These are phyloP conservation scores for Medicago lupulina DNA, from an alignment of 306 rosid species.

Conservation along the genomic window DNA sequence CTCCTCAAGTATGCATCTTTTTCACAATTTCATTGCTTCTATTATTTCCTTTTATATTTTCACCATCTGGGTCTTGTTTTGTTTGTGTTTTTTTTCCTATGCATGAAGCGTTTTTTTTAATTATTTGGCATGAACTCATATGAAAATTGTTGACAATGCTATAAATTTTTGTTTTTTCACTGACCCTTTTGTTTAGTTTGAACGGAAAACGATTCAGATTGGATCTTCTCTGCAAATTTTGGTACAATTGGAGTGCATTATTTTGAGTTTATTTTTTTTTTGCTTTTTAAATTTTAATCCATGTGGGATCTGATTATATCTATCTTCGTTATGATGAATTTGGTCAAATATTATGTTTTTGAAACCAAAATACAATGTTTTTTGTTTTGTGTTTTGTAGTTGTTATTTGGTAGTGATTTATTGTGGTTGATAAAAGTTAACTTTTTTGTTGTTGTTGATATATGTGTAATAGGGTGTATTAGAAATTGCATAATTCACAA, in stretches of 20 bases:
- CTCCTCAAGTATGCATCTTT: conserved; percentile 36
- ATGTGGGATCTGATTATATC: conserved; percentile 44
- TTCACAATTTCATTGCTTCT: background rate
- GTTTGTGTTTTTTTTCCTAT: background rate
- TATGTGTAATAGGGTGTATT: conserved; percentile 18
- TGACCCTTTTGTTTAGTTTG: conserved; percentile 16
- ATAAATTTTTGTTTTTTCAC: background rate
- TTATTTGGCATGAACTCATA: conserved; percentile 24
- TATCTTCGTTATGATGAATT: conserved; percentile 13
- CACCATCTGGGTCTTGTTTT: background rate
- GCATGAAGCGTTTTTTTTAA: too few species aligned
- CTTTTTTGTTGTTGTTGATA: background rate
- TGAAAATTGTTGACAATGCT: conserved; percentile 30
- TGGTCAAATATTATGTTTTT: background rate
- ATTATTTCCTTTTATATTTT: background rate
- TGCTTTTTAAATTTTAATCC: background rate
- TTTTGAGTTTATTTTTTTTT: background rate
- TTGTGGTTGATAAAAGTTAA: conserved; percentile 16
- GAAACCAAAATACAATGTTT: background rate
- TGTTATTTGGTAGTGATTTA: conserved; percentile 16
- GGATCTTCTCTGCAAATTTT: conserved; percentile 43
- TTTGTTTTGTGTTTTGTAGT: background rate
- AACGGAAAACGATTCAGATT: conserved; percentile 36
- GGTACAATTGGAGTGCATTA: conserved; percentile 31
- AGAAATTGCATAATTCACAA: conserved; percentile 19